Percentiles rank a stretch among this genome's conserved stretches.
Evolutionary conservation across 768 basidiomycete species (phyloP).

Genomic region (Epithele typhae): DNA sequence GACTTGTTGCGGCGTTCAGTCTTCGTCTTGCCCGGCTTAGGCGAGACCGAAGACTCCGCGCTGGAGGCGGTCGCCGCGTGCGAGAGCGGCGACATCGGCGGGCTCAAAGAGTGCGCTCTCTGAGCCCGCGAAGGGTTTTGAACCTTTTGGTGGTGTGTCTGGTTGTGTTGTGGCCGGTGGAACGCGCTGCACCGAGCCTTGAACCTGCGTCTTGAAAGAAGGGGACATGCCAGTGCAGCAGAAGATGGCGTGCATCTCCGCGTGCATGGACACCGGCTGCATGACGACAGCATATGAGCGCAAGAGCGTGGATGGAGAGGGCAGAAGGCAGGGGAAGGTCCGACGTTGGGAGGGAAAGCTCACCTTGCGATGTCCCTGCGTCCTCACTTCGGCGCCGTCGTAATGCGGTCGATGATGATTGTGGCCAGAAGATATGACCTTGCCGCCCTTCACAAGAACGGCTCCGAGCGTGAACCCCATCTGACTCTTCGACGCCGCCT

Average conservation of each 20-base stretch:
- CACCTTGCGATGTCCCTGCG: slow-evolving; percentile 37
- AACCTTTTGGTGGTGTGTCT: slow-evolving; percentile 19
- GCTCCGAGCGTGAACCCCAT: slow-evolving; percentile 48
- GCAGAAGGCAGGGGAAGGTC: too few species aligned
- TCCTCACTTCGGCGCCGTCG: slow-evolving; percentile 38
- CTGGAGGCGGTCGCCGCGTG: too few species aligned
- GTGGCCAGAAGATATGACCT: slow-evolving; percentile 46
- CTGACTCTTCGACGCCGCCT: slow-evolving; percentile 45
- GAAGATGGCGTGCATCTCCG: slow-evolving; percentile 58
- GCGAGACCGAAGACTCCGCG: too few species aligned
- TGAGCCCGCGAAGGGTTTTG: slow-evolving; percentile 18
- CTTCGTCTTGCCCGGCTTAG: too few species aligned
- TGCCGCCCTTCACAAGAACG: slow-evolving; percentile 50
- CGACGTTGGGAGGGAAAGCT: too few species aligned
- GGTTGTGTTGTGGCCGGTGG: slow-evolving; percentile 20
- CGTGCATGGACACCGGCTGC: slow-evolving; percentile 48
- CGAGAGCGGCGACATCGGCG: too few species aligned
- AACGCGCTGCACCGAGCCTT: slow-evolving; percentile 32
- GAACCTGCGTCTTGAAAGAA: slow-evolving; percentile 51
- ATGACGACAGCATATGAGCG: background rate
- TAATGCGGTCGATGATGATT: slow-evolving; percentile 55
- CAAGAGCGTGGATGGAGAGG: background rate
- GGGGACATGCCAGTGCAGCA: slow-evolving; percentile 46
- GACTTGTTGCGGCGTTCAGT: too few species aligned
- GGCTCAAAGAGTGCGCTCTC: too few species aligned